A percentile compares a stretch with the other conserved stretches of the same genome.
phyloP scores from a whole-genome alignment of 1,284 basidiomycete genomes.

The Melampsora abietis-canadensis region DNA sequence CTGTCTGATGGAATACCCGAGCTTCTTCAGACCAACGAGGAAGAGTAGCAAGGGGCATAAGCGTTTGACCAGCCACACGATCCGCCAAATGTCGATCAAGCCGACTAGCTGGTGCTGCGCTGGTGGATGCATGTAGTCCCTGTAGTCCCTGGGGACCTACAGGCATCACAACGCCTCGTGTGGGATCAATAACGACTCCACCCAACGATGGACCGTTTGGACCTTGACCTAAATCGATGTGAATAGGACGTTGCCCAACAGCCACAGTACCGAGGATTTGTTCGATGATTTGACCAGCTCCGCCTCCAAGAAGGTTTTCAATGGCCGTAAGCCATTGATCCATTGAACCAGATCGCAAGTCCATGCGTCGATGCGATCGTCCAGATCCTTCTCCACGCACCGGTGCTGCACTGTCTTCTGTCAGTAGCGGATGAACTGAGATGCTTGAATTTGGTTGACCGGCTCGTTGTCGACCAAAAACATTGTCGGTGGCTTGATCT shows the following conservation, averaged over 20 bases:
- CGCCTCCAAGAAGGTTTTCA: constrained; percentile 74
- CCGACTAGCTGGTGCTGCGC: constrained; percentile 24
- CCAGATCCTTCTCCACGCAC: constrained; percentile 58
- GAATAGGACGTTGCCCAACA: constrained; percentile 35
- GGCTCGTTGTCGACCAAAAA: constrained; percentile 13
- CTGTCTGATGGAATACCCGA: constrained; percentile 33
- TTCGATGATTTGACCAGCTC: constrained; percentile 77
- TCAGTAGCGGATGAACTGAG: constrained; percentile 73
- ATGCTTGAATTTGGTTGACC: constrained; percentile 45
- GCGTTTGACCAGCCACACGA: constrained; percentile 40
- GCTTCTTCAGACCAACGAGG: constrained; percentile 42
- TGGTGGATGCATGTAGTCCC: background rate
- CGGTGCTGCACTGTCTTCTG: constrained; percentile 57
- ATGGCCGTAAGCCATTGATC: constrained; percentile 72
- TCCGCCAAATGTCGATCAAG: constrained; percentile 42
- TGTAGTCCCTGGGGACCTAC: constrained; percentile 39
- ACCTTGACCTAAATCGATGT: constrained; percentile 39
- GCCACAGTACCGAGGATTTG: constrained; percentile 59
- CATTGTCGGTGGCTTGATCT: constrained; percentile 42
- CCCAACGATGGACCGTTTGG: constrained; percentile 43
- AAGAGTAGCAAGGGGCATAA: constrained; percentile 40
- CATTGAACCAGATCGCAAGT: constrained; percentile 57
- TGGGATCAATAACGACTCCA: constrained; percentile 41
- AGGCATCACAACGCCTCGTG: constrained; percentile 38
- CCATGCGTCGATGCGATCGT: constrained; percentile 58